phyloP scores from a whole-genome alignment of 192 early-diverging fungal genomes.

The Backusella sp. region DNA sequence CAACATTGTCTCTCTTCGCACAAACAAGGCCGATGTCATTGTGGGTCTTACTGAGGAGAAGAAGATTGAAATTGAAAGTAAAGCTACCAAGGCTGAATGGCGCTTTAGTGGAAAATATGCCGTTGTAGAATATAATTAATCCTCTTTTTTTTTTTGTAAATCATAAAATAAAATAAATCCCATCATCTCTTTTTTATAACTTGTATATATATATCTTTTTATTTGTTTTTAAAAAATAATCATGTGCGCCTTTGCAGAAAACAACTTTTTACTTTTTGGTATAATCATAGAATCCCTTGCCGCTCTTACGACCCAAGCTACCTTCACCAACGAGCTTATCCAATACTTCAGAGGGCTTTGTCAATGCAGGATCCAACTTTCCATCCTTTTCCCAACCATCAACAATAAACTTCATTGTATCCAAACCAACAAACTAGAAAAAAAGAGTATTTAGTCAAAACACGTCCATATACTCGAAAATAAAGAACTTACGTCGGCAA shows the following conservation, averaged over 20 bases:
- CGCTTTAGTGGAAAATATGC: slow-evolving; percentile 72
- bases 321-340: slow-evolving; percentile 72
- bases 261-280: slow-evolving; percentile 20
- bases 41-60: slow-evolving; percentile 65
- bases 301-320: slow-evolving; percentile 83
- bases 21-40: slow-evolving; percentile 84
- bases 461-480: neutral
- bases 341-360: slow-evolving; percentile 67
- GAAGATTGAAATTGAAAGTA: slow-evolving; percentile 47
- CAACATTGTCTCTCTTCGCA: slow-evolving; percentile 75
- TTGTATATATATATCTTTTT: no score
- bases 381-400: slow-evolving; percentile 92
- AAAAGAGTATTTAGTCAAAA: neutral
- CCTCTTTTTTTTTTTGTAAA: neutral
- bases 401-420: slow-evolving; percentile 94
- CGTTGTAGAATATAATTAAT: slow-evolving; percentile 47
- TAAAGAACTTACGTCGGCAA: slow-evolving; percentile 59
- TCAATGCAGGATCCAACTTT: slow-evolving; percentile 74
- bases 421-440: slow-evolving; percentile 83
- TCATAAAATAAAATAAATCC: neutral
- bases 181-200: no score
- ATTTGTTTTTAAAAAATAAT: no score
- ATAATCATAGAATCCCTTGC: slow-evolving; percentile 86
- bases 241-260: no score
- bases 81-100: slow-evolving; percentile 55